Conservation (phyloP, 805 yeast genomes). For the Myxozyma kluyveri region DNA sequence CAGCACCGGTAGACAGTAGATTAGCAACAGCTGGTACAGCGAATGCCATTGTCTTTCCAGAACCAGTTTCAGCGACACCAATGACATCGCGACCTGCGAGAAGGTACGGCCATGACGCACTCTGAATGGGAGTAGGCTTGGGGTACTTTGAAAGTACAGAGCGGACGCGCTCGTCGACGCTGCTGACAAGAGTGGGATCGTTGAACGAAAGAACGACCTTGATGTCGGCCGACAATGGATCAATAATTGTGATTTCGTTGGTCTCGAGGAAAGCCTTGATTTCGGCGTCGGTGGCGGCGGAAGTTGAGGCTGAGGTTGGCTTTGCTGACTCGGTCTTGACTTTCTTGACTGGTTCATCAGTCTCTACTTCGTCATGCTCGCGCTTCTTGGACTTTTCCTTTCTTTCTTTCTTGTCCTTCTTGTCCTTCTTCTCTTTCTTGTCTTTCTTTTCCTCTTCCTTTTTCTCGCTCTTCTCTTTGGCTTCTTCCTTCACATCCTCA, state of each 20-base stretch:
- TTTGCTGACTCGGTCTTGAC: constrained; percentile 7
- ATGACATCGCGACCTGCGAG: constrained; percentile 77
- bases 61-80: constrained; percentile 98
- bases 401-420: constrained; percentile 34
- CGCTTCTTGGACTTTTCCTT: constrained; percentile 36
- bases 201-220: constrained; percentile 71
- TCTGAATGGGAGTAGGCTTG: constrained; percentile 93
- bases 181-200: constrained; percentile 46
- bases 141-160: constrained; percentile 68
- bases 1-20: constrained; percentile 46
- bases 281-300: constrained; percentile 49
- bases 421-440: constrained; percentile 36
- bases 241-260: constrained; percentile 80
- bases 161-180: constrained; percentile 50
- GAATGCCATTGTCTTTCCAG: constrained; percentile 96
- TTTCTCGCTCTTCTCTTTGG: constrained; percentile 32
- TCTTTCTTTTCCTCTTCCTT: constrained; percentile 36
- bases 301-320: constrained; percentile 34
- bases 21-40: constrained; percentile 94
- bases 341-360: constrained; percentile 1
- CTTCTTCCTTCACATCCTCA: constrained; percentile 38
- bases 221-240: constrained; percentile 49
- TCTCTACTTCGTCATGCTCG: constrained; percentile 33
- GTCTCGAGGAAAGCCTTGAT: constrained; percentile 60
- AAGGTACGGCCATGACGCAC: constrained; percentile 91